Conservation (phyloP, 73 alveolate genomes). For the Breviolum minutum region DNA sequence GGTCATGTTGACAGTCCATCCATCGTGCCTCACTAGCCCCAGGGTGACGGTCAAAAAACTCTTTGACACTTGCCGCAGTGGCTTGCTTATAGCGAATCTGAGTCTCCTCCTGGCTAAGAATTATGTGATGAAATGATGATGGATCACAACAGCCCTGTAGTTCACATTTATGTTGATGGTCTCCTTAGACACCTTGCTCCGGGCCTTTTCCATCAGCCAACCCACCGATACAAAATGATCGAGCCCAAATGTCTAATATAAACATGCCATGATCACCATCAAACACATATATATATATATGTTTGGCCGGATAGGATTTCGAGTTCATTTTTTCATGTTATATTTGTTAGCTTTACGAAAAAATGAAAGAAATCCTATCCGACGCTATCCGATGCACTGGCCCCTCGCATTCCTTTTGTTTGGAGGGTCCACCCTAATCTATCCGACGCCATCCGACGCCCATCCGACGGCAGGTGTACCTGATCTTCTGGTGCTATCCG, state of each 20-base stretch:
- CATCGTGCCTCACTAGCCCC: background rate
- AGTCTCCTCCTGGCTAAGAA: background rate
- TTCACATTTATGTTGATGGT: background rate
- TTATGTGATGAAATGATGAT: too few relatives aligned
- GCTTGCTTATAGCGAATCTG: background rate
- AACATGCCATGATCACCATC: background rate
- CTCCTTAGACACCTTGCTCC: too few relatives aligned
- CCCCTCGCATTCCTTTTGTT: background rate
- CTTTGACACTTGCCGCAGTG: background rate
- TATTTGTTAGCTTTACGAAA: too few relatives aligned
- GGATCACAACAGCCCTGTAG: background rate
- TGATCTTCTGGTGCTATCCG: background rate
- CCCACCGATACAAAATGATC: background rate
- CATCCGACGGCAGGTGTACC: background rate
- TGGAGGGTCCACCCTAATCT: background rate
- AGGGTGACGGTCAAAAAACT: background rate
- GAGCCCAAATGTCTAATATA: too few relatives aligned
- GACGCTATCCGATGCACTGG: background rate
- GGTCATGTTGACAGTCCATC: background rate
- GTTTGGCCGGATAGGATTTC: too few relatives aligned
- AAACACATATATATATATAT: background rate
- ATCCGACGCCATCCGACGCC: constrained; percentile 13
- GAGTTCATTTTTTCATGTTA: too few relatives aligned
- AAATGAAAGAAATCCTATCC: background rate
- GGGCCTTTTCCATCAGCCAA: background rate